These are phyloP conservation scores for Metroxylon sagu DNA, from an alignment of 176 grass and related monocot species.

Conservation along the genomic window DNA sequence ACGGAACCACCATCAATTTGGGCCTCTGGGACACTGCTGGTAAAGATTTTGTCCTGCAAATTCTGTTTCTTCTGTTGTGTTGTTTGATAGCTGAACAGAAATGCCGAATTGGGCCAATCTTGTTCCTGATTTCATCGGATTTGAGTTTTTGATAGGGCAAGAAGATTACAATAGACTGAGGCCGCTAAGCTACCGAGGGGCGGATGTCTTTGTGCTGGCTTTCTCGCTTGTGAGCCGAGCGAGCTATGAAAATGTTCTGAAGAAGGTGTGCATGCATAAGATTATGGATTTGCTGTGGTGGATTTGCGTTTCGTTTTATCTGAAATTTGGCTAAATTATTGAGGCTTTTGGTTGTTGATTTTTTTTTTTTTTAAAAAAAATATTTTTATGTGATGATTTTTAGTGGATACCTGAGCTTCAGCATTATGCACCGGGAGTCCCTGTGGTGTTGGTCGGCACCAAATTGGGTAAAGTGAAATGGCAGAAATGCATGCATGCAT, in stretches of 20 bases:
- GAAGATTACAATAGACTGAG: slow-evolving; percentile 93
- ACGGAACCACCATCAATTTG: slow-evolving; percentile 13
- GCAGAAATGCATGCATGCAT: no score
- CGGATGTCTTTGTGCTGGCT: slow-evolving; percentile 82
- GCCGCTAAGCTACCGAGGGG: slow-evolving; percentile 81
- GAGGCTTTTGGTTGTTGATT: no score
- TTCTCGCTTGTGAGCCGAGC: slow-evolving; percentile 90
- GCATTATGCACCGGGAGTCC: slow-evolving; percentile 79
- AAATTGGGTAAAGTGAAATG: slow-evolving; percentile 38
- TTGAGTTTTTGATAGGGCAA: slow-evolving; percentile 42
- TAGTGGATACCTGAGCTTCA: slow-evolving; percentile 90
- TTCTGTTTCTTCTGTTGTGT: no score
- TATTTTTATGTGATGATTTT: background rate
- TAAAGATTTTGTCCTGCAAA: background rate
- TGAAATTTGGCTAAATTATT: no score
- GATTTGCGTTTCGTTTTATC: no score
- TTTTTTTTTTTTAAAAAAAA: no score
- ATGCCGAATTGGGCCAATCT: no score
- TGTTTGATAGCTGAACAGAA: no score
- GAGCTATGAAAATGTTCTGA: slow-evolving; percentile 91
- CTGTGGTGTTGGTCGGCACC: slow-evolving; percentile 81
- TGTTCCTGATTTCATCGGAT: no score
- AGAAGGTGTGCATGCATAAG: slow-evolving; percentile 41
- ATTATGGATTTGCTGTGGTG: no score
- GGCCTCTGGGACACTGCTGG: slow-evolving; percentile 17